These are phyloP conservation scores for Drechmeria coniospora DNA, from an alignment of 2,329 filamentous ascomycete species.

Conservation along the genomic window DNA sequence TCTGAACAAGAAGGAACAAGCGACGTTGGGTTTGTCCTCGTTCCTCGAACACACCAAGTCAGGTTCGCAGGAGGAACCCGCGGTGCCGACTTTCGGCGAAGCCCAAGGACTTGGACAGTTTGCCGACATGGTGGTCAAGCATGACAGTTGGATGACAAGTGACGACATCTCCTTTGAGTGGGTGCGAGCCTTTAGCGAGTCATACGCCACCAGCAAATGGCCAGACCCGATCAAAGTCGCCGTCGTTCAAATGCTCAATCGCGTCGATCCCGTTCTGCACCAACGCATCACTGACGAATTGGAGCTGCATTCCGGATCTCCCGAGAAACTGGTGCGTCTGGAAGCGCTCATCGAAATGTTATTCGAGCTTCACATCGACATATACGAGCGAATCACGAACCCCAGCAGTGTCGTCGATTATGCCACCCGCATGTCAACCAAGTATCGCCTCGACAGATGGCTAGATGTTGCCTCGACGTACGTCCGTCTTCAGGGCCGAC, in stretches of 20 bases:
- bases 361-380: slow-evolving; percentile 46
- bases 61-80: slow-evolving; percentile 31
- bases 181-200: slow-evolving; percentile 31
- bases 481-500: slow-evolving; percentile 19
- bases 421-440: slow-evolving; percentile 31
- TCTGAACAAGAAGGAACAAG: slow-evolving; percentile 35
- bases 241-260: slow-evolving; percentile 40
- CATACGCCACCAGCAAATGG: slow-evolving; percentile 41
- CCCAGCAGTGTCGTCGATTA: slow-evolving; percentile 38
- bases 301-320: slow-evolving; percentile 10
- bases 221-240: slow-evolving; percentile 39
- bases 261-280: slow-evolving; percentile 36
- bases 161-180: slow-evolving; percentile 46
- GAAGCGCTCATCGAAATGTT: slow-evolving; percentile 38
- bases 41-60: slow-evolving; percentile 50
- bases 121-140: slow-evolving; percentile 27
- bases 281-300: slow-evolving; percentile 29
- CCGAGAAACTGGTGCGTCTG: slow-evolving; percentile 16
- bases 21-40: slow-evolving; percentile 38
- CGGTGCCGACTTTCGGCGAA: slow-evolving; percentile 35
- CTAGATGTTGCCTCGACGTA: slow-evolving; percentile 31
- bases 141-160: slow-evolving; percentile 31
- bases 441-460: slow-evolving; percentile 35
- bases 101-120: slow-evolving; percentile 36
- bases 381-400: slow-evolving; percentile 42